These are phyloP conservation scores for Asclepias syriaca DNA, from an alignment of 257 asterid species.

Conservation along the genomic window DNA sequence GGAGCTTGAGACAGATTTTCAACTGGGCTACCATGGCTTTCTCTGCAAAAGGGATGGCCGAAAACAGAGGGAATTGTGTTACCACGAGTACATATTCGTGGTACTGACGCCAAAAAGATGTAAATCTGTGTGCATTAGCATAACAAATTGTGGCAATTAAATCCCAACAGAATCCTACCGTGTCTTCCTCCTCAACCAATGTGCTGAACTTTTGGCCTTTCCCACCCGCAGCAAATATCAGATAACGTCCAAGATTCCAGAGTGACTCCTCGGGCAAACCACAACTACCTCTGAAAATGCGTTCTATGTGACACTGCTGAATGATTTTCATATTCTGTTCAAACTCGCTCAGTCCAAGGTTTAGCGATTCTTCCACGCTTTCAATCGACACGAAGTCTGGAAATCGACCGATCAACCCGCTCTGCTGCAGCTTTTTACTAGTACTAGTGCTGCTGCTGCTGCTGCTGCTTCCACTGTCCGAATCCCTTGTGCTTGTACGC, in stretches of 20 bases:
- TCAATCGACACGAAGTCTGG: slow-evolving; percentile 66
- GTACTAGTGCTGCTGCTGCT: not conserved
- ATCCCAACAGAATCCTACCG: slow-evolving; percentile 85
- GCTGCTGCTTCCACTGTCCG: slow-evolving; percentile 29
- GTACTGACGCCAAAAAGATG: slow-evolving; percentile 74
- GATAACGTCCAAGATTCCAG: slow-evolving; percentile 71
- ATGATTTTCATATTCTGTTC: slow-evolving; percentile 79
- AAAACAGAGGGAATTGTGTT: slow-evolving; percentile 73
- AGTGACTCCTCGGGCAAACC: slow-evolving; percentile 62
- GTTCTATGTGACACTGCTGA: slow-evolving; percentile 81
- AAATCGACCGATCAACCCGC: slow-evolving; percentile 59
- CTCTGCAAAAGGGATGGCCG: slow-evolving; percentile 68
- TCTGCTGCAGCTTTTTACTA: slow-evolving; percentile 26
- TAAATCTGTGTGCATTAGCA: slow-evolving; percentile 56
- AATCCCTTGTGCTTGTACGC: slow-evolving; percentile 18
- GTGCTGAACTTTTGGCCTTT: slow-evolving; percentile 84
- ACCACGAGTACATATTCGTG: slow-evolving; percentile 67
- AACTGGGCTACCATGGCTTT: slow-evolving; percentile 61
- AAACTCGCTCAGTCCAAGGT: slow-evolving; percentile 67
- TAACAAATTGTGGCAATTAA: slow-evolving; percentile 43
- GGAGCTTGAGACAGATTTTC: slow-evolving; percentile 65
- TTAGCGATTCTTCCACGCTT: slow-evolving; percentile 75
- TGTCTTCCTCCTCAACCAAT: slow-evolving; percentile 81
- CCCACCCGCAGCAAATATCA: slow-evolving; percentile 78
- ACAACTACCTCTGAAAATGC: slow-evolving; percentile 66